phyloP scores from a whole-genome alignment of 2,329 filamentous ascomycete genomes.

The Mariannaea elegans region DNA sequence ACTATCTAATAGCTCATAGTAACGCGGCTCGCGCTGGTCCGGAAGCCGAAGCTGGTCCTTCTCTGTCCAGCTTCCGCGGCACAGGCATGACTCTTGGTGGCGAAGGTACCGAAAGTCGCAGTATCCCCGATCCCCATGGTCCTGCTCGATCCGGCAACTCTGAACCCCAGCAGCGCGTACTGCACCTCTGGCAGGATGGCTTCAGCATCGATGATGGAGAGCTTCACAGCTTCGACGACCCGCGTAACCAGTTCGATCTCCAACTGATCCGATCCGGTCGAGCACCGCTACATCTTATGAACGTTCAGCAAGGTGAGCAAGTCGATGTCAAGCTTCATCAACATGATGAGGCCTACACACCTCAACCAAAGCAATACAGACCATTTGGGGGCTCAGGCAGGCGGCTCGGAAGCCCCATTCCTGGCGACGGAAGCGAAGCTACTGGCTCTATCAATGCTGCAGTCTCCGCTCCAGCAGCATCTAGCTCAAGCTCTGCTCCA shows the following conservation, averaged over 20 bases:
- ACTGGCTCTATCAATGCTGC: constrained; percentile 25
- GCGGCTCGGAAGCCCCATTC: constrained; percentile 80
- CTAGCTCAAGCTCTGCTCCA: constrained; percentile 46
- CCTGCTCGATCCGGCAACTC: constrained; percentile 40
- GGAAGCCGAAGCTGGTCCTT: constrained; percentile 58
- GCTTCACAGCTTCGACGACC: constrained; percentile 81
- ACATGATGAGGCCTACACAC: constrained; percentile 75
- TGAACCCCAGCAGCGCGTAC: constrained; percentile 69
- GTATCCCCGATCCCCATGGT: constrained; percentile 68
- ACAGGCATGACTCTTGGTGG: constrained; percentile 80
- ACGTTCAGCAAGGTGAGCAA: constrained; percentile 77
- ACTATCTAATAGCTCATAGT: constrained; percentile 48
- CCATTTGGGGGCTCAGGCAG: constrained; percentile 78
- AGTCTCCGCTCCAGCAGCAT: constrained; percentile 38
- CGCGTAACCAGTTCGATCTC: constrained; percentile 75
- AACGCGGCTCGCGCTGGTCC: constrained; percentile 67
- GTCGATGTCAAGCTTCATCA: constrained; percentile 83
- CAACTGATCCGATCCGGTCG: constrained; percentile 80
- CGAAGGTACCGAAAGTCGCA: constrained; percentile 75
- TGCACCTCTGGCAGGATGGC: constrained; percentile 85
- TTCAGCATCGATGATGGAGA: constrained; percentile 87
- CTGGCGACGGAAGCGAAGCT: constrained; percentile 57
- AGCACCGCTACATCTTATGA: constrained; percentile 80
- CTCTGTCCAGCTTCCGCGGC: constrained; percentile 70
- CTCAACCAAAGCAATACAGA: constrained; percentile 78